Conservation (phyloP, 2,329 filamentous ascomycete species). For the Huntiella bhutanensis region DNA sequence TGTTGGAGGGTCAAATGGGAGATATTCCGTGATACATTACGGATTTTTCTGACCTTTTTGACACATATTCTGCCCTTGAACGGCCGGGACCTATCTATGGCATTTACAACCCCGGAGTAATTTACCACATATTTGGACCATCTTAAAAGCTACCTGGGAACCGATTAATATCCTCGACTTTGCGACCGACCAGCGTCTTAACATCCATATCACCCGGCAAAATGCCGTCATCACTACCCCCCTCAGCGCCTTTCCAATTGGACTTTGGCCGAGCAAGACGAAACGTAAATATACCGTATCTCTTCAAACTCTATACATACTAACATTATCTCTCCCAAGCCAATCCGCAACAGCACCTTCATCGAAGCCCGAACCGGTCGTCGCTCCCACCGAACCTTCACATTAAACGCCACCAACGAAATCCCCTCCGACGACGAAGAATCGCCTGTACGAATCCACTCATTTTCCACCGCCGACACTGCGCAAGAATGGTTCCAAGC, state of each 20-base stretch:
- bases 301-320: background rate
- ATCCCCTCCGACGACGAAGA: constrained; percentile 16
- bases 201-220: background rate
- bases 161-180: too few relatives aligned
- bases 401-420: constrained; percentile 28
- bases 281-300: background rate
- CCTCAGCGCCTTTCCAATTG: background rate
- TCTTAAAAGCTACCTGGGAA: too few relatives aligned
- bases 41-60: too few relatives aligned
- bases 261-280: background rate
- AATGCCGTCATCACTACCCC: constrained; percentile 5
- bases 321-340: constrained; percentile 22
- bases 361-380: constrained; percentile 75
- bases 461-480: constrained; percentile 20
- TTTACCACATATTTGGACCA: too few relatives aligned
- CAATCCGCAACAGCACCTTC: constrained; percentile 71
- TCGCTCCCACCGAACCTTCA: constrained; percentile 62
- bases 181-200: too few relatives aligned
- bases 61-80: too few relatives aligned
- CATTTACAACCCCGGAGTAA: too few relatives aligned
- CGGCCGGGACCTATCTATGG: too few relatives aligned
- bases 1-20: too few relatives aligned
- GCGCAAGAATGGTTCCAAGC: constrained; percentile 20
- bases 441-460: constrained; percentile 18
- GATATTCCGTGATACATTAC: too few relatives aligned